Base-by-base conservation (phyloP, 2,329 filamentous ascomycete genomes). In the Hymenoscyphus linearis region DNA sequence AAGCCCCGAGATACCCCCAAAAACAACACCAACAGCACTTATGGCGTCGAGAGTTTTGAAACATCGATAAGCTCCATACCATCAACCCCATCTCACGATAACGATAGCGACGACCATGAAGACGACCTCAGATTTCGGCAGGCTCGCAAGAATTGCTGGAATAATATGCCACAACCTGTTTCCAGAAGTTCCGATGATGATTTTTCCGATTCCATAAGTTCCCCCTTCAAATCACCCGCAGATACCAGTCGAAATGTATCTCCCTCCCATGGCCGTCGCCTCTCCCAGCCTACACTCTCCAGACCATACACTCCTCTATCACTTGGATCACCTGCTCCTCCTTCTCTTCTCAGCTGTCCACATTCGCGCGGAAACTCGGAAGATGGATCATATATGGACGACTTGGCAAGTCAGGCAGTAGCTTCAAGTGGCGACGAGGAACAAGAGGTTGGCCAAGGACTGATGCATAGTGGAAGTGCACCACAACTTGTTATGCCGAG, bases 401-500 rank as follows among this genome's bases (percentile, higher is more conserved):
- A 78, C 58, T 67, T 74, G 2, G 67, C 71, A 40, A 77, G 73
- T 65, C 73, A 75, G 57, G 72, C 70, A 34, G 69, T 73, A 37
- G 54, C 66, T 25, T 73, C 70, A 9, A 73, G 71, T 37, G 71
- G 66, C 16, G 71, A 73, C 22, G 72, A 74, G 40, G 69, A 71
- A 10, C 62, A 62, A 78, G 84, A 68, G 80, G 83, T 58, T 78
- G 77, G 52, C 74, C 79, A 70, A 12, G 65, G 62, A 53, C 73
- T 78, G 73, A 66, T 75, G 65, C 70, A 86, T 83, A 72, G 80
- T 78, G 76, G 77, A 55, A 79, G 74, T 64, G 80, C 79, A 47
- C 88, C 89, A 26, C 93, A 98, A 74, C 82, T 99, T n/a, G 90
- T 99, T 63, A 99, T 99, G 95, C 95, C 95, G 4, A 96, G 92